phyloP scores from a whole-genome alignment of 1,139 yeast species.

The Wickerhamomyces sp. region DNA sequence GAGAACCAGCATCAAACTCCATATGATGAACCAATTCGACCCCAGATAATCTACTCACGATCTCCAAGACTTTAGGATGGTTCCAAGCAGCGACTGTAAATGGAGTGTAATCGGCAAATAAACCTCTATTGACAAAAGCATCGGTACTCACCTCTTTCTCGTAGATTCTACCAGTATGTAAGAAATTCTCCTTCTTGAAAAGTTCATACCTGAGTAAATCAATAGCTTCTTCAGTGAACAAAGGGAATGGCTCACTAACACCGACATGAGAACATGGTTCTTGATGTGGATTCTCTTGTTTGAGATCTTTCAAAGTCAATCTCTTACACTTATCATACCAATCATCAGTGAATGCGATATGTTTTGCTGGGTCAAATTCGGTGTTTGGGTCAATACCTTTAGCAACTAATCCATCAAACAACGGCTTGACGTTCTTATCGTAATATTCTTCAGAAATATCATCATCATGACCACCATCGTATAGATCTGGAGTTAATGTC shows the following conservation, averaged over 20 bases:
- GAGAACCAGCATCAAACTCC: slow-evolving; percentile 49
- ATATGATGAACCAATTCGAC: slow-evolving; percentile 45
- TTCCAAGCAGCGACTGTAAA: slow-evolving; percentile 51
- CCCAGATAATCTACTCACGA: slow-evolving; percentile 48
- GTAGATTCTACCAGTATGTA: slow-evolving; percentile 38
- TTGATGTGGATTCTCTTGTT: slow-evolving; percentile 23
- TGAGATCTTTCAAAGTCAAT: slow-evolving; percentile 44
- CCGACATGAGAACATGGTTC: slow-evolving; percentile 41
- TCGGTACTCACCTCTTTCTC: slow-evolving; percentile 38
- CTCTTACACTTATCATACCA: slow-evolving; percentile 34
- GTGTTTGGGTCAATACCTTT: slow-evolving; percentile 11
- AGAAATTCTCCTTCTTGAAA: slow-evolving; percentile 38
- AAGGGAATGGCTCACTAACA: slow-evolving; percentile 51
- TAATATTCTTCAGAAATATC: slow-evolving; percentile 1
- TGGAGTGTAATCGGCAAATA: slow-evolving; percentile 36
- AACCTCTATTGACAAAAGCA: slow-evolving; percentile 37
- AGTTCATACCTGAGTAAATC: slow-evolving; percentile 50
- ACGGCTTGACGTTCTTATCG: slow-evolving; percentile 5
- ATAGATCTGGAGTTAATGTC: not conserved
- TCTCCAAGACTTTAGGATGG: slow-evolving; percentile 47
- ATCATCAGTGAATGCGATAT: slow-evolving; percentile 36
- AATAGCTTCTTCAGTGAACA: slow-evolving; percentile 53
- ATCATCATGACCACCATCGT: not conserved
- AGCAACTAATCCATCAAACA: slow-evolving; percentile 6
- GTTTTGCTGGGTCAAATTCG: slow-evolving; percentile 39